phyloP scores from a whole-genome alignment of 768 basidiomycete species.

The Psilocybe tampanensis region DNA sequence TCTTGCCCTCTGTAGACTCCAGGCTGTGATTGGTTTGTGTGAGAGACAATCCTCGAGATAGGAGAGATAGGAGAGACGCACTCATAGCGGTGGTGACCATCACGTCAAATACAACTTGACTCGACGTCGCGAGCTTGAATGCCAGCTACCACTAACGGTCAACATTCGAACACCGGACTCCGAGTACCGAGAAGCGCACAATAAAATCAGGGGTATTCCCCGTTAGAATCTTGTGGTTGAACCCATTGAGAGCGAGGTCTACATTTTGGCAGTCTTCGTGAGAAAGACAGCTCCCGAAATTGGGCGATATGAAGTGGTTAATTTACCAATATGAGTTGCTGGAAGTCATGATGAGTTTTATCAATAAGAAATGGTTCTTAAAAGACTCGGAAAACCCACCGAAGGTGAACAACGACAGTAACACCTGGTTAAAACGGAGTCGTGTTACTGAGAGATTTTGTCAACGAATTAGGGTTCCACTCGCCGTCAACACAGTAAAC shows the following conservation, averaged over 20 bases:
- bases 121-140: conserved; percentile 15
- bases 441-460: background rate
- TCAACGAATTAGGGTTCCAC: background rate
- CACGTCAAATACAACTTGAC: conserved; percentile 13
- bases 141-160: conserved; percentile 8
- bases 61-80: background rate
- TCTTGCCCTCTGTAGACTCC: conserved; percentile 7
- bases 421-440: background rate
- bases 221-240: conserved; percentile 11
- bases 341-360: no score
- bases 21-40: background rate
- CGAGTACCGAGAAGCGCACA: background rate
- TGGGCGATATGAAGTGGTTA: background rate
- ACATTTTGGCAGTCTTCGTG: background rate
- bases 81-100: conserved; percentile 15
- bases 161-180: background rate
- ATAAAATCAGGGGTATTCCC: conserved; percentile 14
- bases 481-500: conserved; percentile 8
- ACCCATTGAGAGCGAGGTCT: conserved; percentile 17
- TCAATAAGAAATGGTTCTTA: background rate
- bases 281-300: background rate
- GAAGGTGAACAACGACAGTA: conserved; percentile 12
- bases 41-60: background rate
- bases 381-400: background rate
- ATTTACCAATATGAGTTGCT: background rate